Evolutionary conservation across 257 asterid genomes (phyloP).

Genomic region (Lycium ferocissimum): DNA sequence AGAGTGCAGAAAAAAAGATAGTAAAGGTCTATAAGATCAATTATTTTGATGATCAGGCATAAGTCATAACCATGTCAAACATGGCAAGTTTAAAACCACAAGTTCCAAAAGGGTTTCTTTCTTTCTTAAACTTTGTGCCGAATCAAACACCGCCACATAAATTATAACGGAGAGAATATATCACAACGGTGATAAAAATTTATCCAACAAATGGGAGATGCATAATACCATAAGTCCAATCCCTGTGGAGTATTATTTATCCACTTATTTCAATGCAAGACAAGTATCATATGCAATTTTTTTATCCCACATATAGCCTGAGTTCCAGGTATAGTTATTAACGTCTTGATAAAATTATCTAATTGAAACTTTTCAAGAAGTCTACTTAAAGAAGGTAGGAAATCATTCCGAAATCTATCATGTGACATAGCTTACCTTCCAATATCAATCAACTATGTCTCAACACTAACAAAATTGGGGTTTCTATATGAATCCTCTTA

Average conservation of each 20-base stretch:
- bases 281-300: background rate
- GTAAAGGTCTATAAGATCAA: background rate
- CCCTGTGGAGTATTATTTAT: background rate
- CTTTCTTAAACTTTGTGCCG: background rate
- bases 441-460: slow-evolving; percentile 2
- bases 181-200: background rate
- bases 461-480: background rate
- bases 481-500: background rate
- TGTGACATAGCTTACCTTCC: background rate
- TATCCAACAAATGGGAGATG: background rate
- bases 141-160: background rate
- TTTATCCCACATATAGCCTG: background rate
- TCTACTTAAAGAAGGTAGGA: background rate
- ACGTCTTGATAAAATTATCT: background rate
- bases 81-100: background rate
- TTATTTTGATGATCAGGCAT: background rate
- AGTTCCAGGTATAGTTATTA: background rate
- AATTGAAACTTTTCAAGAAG: background rate
- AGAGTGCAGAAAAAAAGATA: background rate
- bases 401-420: background rate
- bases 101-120: background rate
- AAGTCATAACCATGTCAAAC: background rate
- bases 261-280: background rate
- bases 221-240: background rate
- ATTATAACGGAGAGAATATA: background rate